These are phyloP conservation scores for Pterocarpus santalinus DNA, from an alignment of 306 rosid genomes.

Conservation along the genomic window DNA sequence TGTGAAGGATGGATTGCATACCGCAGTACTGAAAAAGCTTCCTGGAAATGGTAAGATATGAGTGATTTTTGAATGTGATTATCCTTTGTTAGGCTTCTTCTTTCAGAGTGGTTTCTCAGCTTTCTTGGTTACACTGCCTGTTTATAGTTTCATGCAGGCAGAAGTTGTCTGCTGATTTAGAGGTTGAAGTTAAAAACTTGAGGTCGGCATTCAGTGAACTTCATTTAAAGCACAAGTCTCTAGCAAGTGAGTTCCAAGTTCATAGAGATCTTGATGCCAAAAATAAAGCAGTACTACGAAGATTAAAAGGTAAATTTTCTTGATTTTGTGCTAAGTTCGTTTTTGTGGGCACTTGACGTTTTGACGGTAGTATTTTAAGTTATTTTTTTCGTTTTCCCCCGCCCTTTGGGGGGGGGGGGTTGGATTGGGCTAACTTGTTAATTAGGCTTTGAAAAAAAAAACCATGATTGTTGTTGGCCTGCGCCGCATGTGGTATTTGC, in stretches of 20 bases:
- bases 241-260: conserved; percentile 70
- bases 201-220: conserved; percentile 67
- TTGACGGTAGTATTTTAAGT: too few relatives aligned
- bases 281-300: conserved; percentile 67
- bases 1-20: conserved; percentile 70
- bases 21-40: conserved; percentile 60
- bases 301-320: conserved; percentile 65
- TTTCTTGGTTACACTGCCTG: conserved; percentile 45
- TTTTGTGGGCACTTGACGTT: neutral
- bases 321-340: conserved; percentile 16
- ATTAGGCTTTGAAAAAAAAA: neutral
- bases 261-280: conserved; percentile 71
- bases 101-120: conserved; percentile 39
- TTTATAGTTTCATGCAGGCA: conserved; percentile 71
- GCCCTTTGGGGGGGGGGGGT: neutral
- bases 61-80: conserved; percentile 27
- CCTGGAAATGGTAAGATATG: conserved; percentile 69
- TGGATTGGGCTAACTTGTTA: neutral
- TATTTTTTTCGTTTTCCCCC: too few relatives aligned
- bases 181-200: conserved; percentile 67
- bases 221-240: conserved; percentile 68
- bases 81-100: conserved; percentile 26
- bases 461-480: neutral
- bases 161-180: conserved; percentile 55
- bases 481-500: neutral